These are phyloP conservation scores for Didymella pomorum DNA, from an alignment of 2,329 filamentous ascomycete species.

Conservation along the genomic window DNA sequence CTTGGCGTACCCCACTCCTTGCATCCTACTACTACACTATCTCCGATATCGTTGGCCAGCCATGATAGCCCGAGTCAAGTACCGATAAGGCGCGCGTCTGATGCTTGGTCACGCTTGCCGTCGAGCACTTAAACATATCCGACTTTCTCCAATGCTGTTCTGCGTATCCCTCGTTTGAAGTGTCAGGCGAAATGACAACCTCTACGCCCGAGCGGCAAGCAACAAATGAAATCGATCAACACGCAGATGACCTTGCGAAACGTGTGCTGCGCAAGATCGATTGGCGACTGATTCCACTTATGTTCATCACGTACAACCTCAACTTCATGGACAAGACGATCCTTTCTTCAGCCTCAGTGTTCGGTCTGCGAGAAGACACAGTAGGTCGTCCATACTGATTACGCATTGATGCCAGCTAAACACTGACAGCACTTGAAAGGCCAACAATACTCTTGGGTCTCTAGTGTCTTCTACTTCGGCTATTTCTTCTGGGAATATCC, in stretches of 20 bases:
- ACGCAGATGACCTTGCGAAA: conserved; percentile 29
- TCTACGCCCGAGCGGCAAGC: background rate
- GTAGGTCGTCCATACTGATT: background rate
- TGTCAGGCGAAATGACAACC: conserved; percentile 1
- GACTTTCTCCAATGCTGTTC: background rate
- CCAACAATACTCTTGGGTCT: conserved; percentile 13
- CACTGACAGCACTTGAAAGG: conserved; percentile 6
- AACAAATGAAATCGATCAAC: background rate
- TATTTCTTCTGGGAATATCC: conserved; percentile 17
- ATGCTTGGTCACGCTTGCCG: conserved; percentile 15
- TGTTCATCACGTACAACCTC: conserved; percentile 66
- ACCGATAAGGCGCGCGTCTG: conserved; percentile 20
- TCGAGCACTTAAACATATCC: conserved; percentile 1
- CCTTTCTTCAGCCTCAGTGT: conserved; percentile 61
- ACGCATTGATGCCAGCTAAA: background rate
- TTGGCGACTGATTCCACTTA: conserved; percentile 61
- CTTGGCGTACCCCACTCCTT: conserved; percentile 15
- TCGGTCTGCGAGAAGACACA: conserved; percentile 54
- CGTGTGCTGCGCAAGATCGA: conserved; percentile 65
- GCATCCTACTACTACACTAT: conserved; percentile 8
- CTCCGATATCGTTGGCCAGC: conserved; percentile 21
- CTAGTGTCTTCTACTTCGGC: conserved; percentile 12
- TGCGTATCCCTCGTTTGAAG: background rate
- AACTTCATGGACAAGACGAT: conserved; percentile 69
- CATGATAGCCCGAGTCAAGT: conserved; percentile 1